Evolutionary conservation across 768 basidiomycete genomes (phyloP).

Genomic region (Rubroboletus satanas): DNA sequence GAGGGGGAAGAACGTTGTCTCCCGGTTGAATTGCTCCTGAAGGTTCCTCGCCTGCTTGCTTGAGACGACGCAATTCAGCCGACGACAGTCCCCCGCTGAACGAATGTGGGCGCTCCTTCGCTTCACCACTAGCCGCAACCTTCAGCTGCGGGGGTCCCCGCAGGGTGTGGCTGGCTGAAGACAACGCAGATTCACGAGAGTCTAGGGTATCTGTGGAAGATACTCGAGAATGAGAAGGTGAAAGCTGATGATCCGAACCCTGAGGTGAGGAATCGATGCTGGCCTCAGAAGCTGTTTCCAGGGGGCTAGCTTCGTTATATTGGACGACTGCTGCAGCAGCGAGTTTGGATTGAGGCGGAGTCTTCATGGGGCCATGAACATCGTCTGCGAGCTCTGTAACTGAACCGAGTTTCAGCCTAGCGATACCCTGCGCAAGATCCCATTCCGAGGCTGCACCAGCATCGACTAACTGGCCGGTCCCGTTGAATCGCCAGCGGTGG

Average conservation of each 20-base stretch:
- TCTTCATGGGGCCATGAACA: conserved; percentile 50
- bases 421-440: conserved; percentile 72
- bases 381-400: conserved; percentile 50
- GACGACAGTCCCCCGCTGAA: conserved; percentile 75
- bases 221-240: conserved; percentile 71
- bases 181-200: conserved; percentile 53
- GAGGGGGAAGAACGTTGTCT: conserved; percentile 38
- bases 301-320: conserved; percentile 62
- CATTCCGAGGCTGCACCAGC: conserved; percentile 53
- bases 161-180: conserved; percentile 53
- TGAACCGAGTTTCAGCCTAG: conserved; percentile 64
- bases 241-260: conserved; percentile 61
- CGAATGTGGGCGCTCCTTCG: conserved; percentile 76
- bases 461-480: conserved; percentile 59
- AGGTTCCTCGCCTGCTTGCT: conserved; percentile 55
- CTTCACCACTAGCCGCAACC: conserved; percentile 47
- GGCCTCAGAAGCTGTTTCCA: conserved; percentile 67
- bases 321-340: conserved; percentile 49
- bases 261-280: conserved; percentile 74
- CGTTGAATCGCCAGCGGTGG: conserved; percentile 62
- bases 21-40: conserved; percentile 32
- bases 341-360: conserved; percentile 65
- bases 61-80: conserved; percentile 71
- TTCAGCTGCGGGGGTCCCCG: conserved; percentile 54
- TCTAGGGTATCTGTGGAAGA: conserved; percentile 76